Percentiles rank a stretch among this genome's conserved stretches.
Conservation (phyloP, 2,329 filamentous ascomycete species). For the Claviceps citrina region DNA sequence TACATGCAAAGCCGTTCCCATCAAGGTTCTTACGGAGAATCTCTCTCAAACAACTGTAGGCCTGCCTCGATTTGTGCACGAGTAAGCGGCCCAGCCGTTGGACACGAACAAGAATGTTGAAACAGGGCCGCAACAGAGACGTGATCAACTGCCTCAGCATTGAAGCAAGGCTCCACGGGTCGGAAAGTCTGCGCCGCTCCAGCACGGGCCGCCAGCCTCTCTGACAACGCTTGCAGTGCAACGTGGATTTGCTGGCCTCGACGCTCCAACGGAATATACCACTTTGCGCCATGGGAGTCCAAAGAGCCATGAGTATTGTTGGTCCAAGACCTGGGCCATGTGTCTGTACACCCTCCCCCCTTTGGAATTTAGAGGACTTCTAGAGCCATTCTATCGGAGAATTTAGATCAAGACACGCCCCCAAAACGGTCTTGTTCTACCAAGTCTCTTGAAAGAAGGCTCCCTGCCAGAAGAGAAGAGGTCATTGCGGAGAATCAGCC, state of each 20-base stretch:
- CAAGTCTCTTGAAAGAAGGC: too few species aligned
- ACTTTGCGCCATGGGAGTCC: background rate
- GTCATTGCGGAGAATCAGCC: background rate
- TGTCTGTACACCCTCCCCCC: conserved; percentile 3
- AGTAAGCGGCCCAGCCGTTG: background rate
- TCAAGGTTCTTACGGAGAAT: too few species aligned
- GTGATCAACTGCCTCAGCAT: background rate
- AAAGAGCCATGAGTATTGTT: too few species aligned
- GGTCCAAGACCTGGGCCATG: conserved; percentile 3
- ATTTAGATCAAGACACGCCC: background rate
- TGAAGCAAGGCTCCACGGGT: background rate
- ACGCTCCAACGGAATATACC: background rate
- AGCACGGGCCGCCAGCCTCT: too few species aligned
- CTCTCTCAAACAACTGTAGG: too few species aligned
- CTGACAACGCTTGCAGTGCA: background rate
- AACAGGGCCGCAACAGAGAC: background rate
- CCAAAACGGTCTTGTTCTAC: background rate
- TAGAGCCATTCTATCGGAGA: conserved; percentile 7
- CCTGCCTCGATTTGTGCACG: background rate
- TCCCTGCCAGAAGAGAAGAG: background rate
- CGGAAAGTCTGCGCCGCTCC: too few species aligned
- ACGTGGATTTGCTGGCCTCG: background rate
- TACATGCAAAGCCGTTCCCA: too few species aligned
- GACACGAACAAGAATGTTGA: background rate
- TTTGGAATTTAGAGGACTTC: conserved; percentile 1